These are phyloP conservation scores for Pichia rugopelliculosa DNA, from an alignment of 805 yeast species.

Conservation along the genomic window DNA sequence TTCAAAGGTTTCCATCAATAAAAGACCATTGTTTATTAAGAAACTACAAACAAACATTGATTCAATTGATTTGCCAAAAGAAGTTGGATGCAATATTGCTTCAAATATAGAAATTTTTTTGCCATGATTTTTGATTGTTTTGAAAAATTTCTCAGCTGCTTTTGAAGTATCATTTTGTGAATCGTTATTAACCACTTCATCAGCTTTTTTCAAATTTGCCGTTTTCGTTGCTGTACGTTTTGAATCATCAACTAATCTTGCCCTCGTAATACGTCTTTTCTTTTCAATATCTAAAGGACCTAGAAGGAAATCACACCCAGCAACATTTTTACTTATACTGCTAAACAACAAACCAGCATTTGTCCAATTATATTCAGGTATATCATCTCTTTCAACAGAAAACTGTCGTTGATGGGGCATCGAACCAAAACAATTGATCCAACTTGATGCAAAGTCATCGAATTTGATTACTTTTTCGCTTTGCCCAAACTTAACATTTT, in stretches of 20 bases:
- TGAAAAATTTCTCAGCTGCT: conserved; percentile 50
- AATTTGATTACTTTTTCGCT: conserved; percentile 43
- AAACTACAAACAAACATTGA: conserved; percentile 80
- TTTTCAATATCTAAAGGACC: conserved; percentile 66
- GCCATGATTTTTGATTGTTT: conserved; percentile 20
- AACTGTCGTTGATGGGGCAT: conserved; percentile 8
- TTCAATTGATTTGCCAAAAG: conserved; percentile 76
- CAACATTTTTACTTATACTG: conserved; percentile 39
- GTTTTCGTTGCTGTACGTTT: conserved; percentile 34
- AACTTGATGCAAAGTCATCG: conserved; percentile 38
- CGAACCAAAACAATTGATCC: conserved; percentile 29
- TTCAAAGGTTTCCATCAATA: conserved; percentile 46
- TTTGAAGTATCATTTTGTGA: conserved; percentile 52
- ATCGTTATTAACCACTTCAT: conserved; percentile 42
- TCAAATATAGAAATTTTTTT: conserved; percentile 49
- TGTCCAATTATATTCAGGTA: conserved; percentile 47
- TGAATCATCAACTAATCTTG: conserved; percentile 38
- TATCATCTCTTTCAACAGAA: not conserved
- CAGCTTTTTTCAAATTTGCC: conserved; percentile 47
- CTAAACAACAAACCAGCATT: conserved; percentile 47
- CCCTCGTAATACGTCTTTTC: conserved; percentile 30
- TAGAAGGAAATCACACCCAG: conserved; percentile 51
- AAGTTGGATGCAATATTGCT: conserved; percentile 66
- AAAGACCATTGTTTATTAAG: conserved; percentile 62
- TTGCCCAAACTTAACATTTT: conserved; percentile 52